A percentile compares a stretch with the other conserved stretches of the same genome.
These are phyloP conservation scores for Paxillus ammoniavirescens DNA, from an alignment of 768 basidiomycete species.

Conservation along the genomic window DNA sequence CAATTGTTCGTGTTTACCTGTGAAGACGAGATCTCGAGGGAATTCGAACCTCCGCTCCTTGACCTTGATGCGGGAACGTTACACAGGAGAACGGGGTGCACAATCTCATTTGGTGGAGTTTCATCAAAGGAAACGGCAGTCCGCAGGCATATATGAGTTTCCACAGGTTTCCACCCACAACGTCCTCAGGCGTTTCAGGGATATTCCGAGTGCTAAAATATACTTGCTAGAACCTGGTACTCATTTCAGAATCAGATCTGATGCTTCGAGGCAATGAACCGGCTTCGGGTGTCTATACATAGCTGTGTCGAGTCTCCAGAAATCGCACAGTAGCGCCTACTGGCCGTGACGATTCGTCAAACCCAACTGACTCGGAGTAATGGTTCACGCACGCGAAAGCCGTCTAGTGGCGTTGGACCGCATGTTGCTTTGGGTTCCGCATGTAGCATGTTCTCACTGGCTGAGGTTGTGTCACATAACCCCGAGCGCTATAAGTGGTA, in stretches of 20 bases:
- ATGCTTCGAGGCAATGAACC: neutral
- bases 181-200: slow-evolving; percentile 7
- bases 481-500: neutral
- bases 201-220: slow-evolving; percentile 25
- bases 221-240: neutral
- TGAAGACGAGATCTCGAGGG: slow-evolving; percentile 2
- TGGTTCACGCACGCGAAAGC: slow-evolving; percentile 27
- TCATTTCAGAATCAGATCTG: slow-evolving; percentile 26
- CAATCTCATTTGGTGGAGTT: slow-evolving; percentile 17
- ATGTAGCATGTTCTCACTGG: slow-evolving; percentile 11
- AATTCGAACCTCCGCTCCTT: slow-evolving; percentile 3
- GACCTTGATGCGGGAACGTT: slow-evolving; percentile 2
- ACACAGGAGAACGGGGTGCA: slow-evolving; percentile 13
- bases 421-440: slow-evolving; percentile 14
- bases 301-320: neutral
- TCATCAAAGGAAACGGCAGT: slow-evolving; percentile 27
- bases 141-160: slow-evolving; percentile 17
- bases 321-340: neutral
- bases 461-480: slow-evolving; percentile 1
- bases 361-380: slow-evolving; percentile 11
- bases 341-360: neutral
- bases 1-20: slow-evolving; percentile 5
- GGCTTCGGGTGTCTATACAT: slow-evolving; percentile 1
- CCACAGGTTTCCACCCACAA: slow-evolving; percentile 1
- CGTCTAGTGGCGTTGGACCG: slow-evolving; percentile 27